Base-by-base conservation (phyloP, 148 eudicot genomes). In the Persicaria maculosa region DNA sequence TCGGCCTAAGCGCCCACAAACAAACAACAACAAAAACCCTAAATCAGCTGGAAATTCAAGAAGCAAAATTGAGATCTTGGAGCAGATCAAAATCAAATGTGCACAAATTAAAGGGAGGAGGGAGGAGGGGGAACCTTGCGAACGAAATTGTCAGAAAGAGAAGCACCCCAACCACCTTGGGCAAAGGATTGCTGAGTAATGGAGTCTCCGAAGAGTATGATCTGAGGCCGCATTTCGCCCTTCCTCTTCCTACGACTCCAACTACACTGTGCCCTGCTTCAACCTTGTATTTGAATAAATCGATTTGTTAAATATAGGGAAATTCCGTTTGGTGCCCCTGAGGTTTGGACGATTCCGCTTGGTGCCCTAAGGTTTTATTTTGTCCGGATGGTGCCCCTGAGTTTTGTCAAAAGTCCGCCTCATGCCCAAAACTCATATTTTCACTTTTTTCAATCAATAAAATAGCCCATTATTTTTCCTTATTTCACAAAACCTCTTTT, bases 131-230 rank as follows among this genome's bases (percentile, higher is more conserved):
- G 20, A 12, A 92, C 97, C 93, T 90, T 92, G 79, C 95, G 90
- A 52, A 90, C 87, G 83, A 80, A 92, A 75, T 70, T 74, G 19
- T 92, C 83, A 57, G 98, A 87, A 71, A 93, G 85, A 68, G 94
- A 52, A 71, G 96, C 84, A 73, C 98, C 96, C 98, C 98, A 93
- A 47, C 96, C 98, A 48, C 86, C 86, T n/a, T 68, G 17, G 61
- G 82, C 54, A 79, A 89, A 88, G 0, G 97, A 93, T 73, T 86
- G 92, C 52, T 91, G 80, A 0, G 97, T 93, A 2, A 93, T 87
- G 6, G 97, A 93, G 83, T 93, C 98, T 9, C 98, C 98, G 74
- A 91, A 93, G 45, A 93, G 45, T 44, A 91, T 75, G 58, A 93
- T 85, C 59, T 88, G 80, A 54, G 97, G 94, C 79, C 98, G 85